phyloP scores from a whole-genome alignment of 2,329 filamentous ascomycete genomes.

The Aciculosporium take region DNA sequence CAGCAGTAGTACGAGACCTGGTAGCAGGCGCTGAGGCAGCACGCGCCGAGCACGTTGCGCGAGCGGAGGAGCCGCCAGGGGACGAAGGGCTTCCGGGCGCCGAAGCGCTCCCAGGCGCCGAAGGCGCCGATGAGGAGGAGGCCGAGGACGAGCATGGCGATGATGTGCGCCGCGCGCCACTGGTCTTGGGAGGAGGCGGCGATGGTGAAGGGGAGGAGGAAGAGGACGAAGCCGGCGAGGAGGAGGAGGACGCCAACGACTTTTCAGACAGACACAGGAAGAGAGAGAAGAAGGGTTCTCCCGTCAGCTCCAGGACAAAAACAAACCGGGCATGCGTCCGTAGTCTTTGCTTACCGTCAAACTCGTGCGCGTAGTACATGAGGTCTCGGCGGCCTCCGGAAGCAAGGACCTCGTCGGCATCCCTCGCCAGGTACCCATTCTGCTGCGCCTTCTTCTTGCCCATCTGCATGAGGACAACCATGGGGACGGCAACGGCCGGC shows the following conservation, averaged over 20 bases:
- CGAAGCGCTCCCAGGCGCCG: constrained; percentile 39
- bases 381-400: constrained; percentile 27
- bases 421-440: constrained; percentile 14
- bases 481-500: constrained; percentile 36
- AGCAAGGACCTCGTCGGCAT: background rate
- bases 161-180: constrained; percentile 39
- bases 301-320: background rate
- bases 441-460: constrained; percentile 43
- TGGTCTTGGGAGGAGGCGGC: constrained; percentile 29
- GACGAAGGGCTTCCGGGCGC: constrained; percentile 44
- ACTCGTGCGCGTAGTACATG: constrained; percentile 37
- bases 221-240: constrained; percentile 40
- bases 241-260: constrained; percentile 42
- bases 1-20: constrained; percentile 37
- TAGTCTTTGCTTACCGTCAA: constrained; percentile 30
- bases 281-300: background rate
- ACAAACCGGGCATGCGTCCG: too few species aligned
- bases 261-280: too few species aligned
- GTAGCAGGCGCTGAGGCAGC: constrained; percentile 27
- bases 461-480: constrained; percentile 37
- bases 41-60: constrained; percentile 37
- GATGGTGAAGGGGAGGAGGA: constrained; percentile 52
- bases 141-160: constrained; percentile 48
- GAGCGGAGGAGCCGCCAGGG: constrained; percentile 35
- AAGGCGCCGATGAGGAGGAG: constrained; percentile 41